Base-by-base conservation (phyloP, 108 stramenopile species). In the Craspedostauros australis region DNA sequence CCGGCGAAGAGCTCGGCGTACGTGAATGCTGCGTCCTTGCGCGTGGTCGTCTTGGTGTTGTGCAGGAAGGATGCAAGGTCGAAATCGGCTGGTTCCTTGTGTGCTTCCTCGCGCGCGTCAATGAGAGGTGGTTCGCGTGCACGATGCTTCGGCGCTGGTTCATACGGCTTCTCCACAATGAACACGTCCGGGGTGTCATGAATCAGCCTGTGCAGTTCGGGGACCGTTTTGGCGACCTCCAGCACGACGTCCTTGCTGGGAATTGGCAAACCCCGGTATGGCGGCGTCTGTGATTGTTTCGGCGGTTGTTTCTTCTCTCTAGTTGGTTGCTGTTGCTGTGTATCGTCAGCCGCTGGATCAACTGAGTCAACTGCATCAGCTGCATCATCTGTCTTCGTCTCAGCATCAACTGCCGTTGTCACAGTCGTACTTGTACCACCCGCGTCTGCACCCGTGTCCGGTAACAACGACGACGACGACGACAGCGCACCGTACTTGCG, bases 1-100 rank as follows among this genome's bases (percentile, higher is more conserved):
- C 89, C 84, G 12, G 72, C 72, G 19, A 40, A 54, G 40, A 88
- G 37, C 68, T 91, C 89, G 8, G 62, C 70, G 50, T 82, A 91
- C 2, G 83, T 80, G 36, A 91, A 91, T 18, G 66, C 12, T 20
- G 55, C 27, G 11, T 16, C 21, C 1, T 54, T 47, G 4, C 27
- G 46, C 0, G 9, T 47, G 25, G 37, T 18, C 21, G 50, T 18
- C 23, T 49, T 46, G 39, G 26, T 41, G 16, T 54, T 14, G 16
- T 42, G 16, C 54, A 23, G 41, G 5, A 40, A 25, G 11, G 39
- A n/a, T 15, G 39, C 36, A 8, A n/a, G 1, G 14, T 38, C 50
- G 18, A 6, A 12, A 5, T 18, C 3, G 39, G 39, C 39, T 25
- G 39, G 38, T 39, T 38, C 53, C 36, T 62, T 48, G 29, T 77